Base-by-base conservation (phyloP, 352 stramenopile genomes). In the Pythium utonaiense region DNA sequence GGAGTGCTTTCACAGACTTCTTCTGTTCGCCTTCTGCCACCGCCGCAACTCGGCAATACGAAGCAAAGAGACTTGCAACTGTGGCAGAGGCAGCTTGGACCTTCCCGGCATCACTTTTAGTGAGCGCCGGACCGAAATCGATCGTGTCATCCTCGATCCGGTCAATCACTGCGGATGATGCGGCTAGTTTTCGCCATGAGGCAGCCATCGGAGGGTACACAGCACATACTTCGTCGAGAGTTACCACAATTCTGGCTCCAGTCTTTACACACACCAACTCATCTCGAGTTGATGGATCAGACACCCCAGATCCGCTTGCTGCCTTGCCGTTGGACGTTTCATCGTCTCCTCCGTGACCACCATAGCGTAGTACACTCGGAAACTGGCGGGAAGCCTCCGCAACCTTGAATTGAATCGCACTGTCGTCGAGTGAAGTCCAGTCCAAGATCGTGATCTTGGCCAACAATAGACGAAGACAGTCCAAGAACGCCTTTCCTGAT, bases 371-470 rank as follows among this genome's bases (percentile, higher is more conserved):
- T 13, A 85, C 44, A 2, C 68, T 70, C 2, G 78, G 55, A 0
- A 91, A 45, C 44, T 83, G 78, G 0, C 66, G 65, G 9, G 53
- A 67, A 19, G 86, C 45, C 50, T 91, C 81, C 6, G 72, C 64
- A 14, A 91, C 31, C 44, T 88, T 77, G 22, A 89, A 76, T 45
- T 56, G 65, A 12, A 79, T 58, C 3, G 75, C 69, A 24, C 63
- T 88, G 31, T 84, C 75, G 16, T 89, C 77, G n/a, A 89, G 61
- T 17, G 73, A 73, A 38, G 83, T 92, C 83, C 83, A 92, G 58
- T 92, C 83, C 31, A 92, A 47, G 24, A 89, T 86, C 17, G 77
- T 78, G 6, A 92, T 83, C 60, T 92, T 92, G 6, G 83, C 77
- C 21, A 92, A 53, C 16, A 90, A 64, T 34, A 89, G 69, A 3